Evolutionary conservation across 1,284 basidiomycete species (phyloP).

Genomic region (Irpex sp.): DNA sequence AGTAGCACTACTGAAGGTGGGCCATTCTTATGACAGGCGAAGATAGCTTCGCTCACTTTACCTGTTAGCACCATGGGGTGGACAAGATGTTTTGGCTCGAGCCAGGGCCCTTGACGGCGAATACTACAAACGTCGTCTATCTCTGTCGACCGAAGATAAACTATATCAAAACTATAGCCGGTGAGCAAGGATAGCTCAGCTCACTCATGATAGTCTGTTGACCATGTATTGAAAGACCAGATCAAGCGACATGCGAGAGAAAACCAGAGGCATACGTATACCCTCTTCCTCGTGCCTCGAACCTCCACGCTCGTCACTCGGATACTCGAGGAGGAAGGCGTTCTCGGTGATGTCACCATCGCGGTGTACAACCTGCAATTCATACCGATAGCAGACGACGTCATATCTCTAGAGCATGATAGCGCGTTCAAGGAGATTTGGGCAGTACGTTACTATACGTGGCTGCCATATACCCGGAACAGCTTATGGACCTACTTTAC

Average conservation of each 20-base stretch:
- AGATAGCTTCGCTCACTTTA: background rate
- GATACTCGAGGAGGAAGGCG: constrained; percentile 87
- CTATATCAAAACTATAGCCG: constrained; percentile 86
- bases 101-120: constrained; percentile 74
- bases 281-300: constrained; percentile 86
- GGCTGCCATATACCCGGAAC: background rate
- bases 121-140: constrained; percentile 89
- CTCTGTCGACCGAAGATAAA: constrained; percentile 86
- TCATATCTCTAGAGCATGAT: constrained; percentile 84
- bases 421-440: constrained; percentile 80
- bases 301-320: constrained; percentile 80
- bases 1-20: constrained; percentile 85
- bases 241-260: constrained; percentile 73
- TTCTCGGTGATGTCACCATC: constrained; percentile 83
- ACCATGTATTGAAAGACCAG: constrained; percentile 57
- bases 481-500: background rate
- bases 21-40: constrained; percentile 11
- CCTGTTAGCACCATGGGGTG: constrained; percentile 85
- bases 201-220: background rate
- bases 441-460: constrained; percentile 55
- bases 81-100: constrained; percentile 99
- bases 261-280: constrained; percentile 75
- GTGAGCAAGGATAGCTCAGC: constrained; percentile 38
- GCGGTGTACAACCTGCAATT: constrained; percentile 89
- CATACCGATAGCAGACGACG: constrained; percentile 87